phyloP scores from a whole-genome alignment of 768 basidiomycete genomes.

The Cystoderma amianthinum region DNA sequence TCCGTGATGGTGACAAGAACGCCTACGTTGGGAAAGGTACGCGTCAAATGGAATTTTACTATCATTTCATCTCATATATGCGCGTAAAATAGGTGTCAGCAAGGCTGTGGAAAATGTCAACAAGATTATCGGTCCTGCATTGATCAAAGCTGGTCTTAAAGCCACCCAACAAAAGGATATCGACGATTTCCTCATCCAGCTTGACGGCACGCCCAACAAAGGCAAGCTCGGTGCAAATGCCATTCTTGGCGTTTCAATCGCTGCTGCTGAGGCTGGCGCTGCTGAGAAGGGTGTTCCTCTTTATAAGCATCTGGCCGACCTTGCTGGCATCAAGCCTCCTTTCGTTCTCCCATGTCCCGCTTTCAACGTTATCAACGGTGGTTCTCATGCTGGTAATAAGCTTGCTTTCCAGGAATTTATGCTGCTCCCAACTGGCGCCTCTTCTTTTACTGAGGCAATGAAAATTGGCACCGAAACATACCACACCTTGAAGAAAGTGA shows the following conservation, averaged over 20 bases:
- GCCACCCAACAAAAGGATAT: constrained; percentile 93
- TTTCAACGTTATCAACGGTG: constrained; percentile 99
- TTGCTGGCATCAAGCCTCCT: constrained; percentile 92
- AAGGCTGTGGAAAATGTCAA: constrained; percentile 97
- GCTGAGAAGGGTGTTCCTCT: constrained; percentile 93
- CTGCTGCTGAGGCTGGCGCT: constrained; percentile 88
- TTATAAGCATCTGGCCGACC: constrained; percentile 93
- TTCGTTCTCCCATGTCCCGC: constrained; percentile 88
- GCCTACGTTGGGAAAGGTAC: constrained; percentile 94
- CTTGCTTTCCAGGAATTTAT: constrained; percentile 99
- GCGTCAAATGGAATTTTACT: constrained; percentile 12
- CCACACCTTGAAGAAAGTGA: constrained; percentile 98
- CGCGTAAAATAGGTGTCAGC: constrained; percentile 57
- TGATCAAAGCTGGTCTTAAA: constrained; percentile 77
- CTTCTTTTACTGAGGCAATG: constrained; percentile 92
- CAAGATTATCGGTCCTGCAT: constrained; percentile 78
- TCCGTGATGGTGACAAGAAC: constrained; percentile 92
- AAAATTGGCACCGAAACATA: constrained; percentile 98
- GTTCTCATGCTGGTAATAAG: constrained; percentile 99
- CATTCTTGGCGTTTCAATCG: constrained; percentile 97
- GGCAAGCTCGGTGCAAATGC: constrained; percentile 99
- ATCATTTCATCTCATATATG: constrained; percentile 7
- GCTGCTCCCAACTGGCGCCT: constrained; percentile 93
- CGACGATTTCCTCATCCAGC: constrained; percentile 97
- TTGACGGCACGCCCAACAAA: constrained; percentile 97